Evolutionary conservation across 805 yeast genomes (phyloP), one percentile per base, ranked within the genome.

Genomic region (Candida krabiensis): DNA sequence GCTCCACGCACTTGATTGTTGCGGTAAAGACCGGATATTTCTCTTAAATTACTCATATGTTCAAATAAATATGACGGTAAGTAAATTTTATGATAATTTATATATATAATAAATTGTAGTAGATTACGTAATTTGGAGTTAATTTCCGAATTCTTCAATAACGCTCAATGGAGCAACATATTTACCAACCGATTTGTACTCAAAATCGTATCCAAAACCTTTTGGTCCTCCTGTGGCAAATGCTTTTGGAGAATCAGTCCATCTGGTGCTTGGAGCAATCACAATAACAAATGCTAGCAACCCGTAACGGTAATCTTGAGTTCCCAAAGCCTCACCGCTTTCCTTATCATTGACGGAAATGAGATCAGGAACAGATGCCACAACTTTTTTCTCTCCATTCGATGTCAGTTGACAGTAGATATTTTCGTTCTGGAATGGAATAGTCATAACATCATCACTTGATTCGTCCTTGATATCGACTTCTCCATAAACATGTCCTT

Each of bases 341-440:
- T 67, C 71, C 9, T 57, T 49, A 47, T 69, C 71, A 34, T 61
- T 47, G 13, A 70, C 70, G 1, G 71, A 40, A 38, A 70, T 67
- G 34, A 70, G 46, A 46, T 70, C 75, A 21, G 75, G 75, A 22
- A 69, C 74, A 9, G 70, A 56, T 35, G 66, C 57, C 9, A 68
- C 57, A 11, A 60, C 47, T 30, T 57, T 48, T 17, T 53, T 53
- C 12, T 51, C 28, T 13, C 37, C 38, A 12, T 38, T 36, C 9
- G 29, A 46, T 28, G 47, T 43, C 15, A 58, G 21, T 32, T 53
- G 56, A 18, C 67, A 67, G 25, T 52, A 50, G 14, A 71, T 64
- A 48, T 71, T 71, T 44, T 71, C 75, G 43, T 71, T 71, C 51
- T 71, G 67, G 63, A 71, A 71, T 14, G 75, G 74, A 24, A 71